A percentile compares a stretch with the other conserved stretches of the same genome.
Conservation (phyloP, 306 rosid genomes). For the Malus sylvestris region DNA sequence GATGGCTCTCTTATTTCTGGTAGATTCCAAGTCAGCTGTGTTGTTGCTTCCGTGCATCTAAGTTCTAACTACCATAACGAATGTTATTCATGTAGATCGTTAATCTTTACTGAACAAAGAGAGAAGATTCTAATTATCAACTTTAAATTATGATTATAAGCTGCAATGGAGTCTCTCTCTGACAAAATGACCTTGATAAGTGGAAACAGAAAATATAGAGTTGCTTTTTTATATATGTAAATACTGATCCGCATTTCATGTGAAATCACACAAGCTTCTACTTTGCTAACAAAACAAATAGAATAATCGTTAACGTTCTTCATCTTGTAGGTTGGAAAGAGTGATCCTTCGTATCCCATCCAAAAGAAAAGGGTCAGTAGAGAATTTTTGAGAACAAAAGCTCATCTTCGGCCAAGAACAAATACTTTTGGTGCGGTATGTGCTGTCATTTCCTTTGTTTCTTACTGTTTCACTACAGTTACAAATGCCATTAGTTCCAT, state of each 20-base stretch:
- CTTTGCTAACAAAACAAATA: background rate
- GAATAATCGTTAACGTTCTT: background rate
- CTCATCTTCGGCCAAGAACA: slow-evolving; percentile 94
- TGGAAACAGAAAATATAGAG: background rate
- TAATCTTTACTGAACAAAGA: background rate
- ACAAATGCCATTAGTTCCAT: background rate
- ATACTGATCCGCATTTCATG: background rate
- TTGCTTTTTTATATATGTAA: background rate
- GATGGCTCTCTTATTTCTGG: background rate
- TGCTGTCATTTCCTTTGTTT: slow-evolving; percentile 17
- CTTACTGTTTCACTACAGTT: background rate
- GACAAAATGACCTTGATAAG: background rate
- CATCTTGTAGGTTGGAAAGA: slow-evolving; percentile 66
- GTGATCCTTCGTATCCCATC: slow-evolving; percentile 87
- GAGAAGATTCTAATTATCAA: background rate
- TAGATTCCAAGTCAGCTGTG: background rate
- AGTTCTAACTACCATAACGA: background rate
- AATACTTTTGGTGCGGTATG: slow-evolving; percentile 96
- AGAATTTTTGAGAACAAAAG: slow-evolving; percentile 90
- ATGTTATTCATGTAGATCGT: background rate
- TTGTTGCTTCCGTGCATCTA: background rate
- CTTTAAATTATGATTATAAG: background rate
- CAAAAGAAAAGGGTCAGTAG: slow-evolving; percentile 89
- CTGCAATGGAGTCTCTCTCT: background rate
- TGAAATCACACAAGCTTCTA: slow-evolving; percentile 1